These are phyloP conservation scores for Ogataea populi-albae DNA, from an alignment of 805 yeast genomes.

Conservation along the genomic window DNA sequence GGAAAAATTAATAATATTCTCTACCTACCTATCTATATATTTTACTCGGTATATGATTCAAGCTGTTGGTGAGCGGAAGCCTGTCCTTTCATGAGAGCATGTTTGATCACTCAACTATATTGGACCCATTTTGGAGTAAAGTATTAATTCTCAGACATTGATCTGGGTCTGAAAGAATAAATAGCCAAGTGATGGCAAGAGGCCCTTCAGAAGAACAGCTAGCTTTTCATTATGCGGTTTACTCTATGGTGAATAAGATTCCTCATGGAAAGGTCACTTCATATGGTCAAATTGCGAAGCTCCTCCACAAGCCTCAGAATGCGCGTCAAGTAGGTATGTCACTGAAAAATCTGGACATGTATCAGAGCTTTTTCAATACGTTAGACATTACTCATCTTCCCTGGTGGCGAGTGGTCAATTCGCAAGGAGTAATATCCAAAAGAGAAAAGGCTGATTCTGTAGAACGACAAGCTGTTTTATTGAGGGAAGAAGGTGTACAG, in stretches of 20 bases:
- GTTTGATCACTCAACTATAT: too few species aligned
- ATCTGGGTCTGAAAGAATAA: conserved; percentile 27
- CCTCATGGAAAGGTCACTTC: conserved; percentile 66
- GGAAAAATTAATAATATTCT: too few species aligned
- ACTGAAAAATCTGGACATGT: conserved; percentile 49
- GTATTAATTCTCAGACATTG: conserved; percentile 62
- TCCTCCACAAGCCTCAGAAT: conserved; percentile 59
- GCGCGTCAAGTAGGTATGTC: conserved; percentile 76
- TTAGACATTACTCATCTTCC: conserved; percentile 47
- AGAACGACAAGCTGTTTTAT: conserved; percentile 41
- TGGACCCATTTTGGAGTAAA: conserved; percentile 58
- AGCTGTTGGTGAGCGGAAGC: too few species aligned
- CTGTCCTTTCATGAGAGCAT: too few species aligned
- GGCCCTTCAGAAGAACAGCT: conserved; percentile 31
- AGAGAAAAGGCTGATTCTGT: conserved; percentile 43
- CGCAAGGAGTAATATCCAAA: conserved; percentile 62
- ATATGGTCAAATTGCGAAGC: conserved; percentile 72
- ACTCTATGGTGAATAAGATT: conserved; percentile 46
- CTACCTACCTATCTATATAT: too few species aligned
- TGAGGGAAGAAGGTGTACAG: conserved; percentile 49
- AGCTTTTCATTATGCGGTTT: conserved; percentile 58
- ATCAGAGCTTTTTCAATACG: conserved; percentile 14
- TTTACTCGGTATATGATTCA: too few species aligned
- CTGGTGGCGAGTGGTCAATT: conserved; percentile 77
- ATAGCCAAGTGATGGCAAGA: conserved; percentile 38